Evolutionary conservation across 75 land plant species (phyloP), one percentile per base, ranked within the genome.

Genomic region (Picea sitchensis): DNA sequence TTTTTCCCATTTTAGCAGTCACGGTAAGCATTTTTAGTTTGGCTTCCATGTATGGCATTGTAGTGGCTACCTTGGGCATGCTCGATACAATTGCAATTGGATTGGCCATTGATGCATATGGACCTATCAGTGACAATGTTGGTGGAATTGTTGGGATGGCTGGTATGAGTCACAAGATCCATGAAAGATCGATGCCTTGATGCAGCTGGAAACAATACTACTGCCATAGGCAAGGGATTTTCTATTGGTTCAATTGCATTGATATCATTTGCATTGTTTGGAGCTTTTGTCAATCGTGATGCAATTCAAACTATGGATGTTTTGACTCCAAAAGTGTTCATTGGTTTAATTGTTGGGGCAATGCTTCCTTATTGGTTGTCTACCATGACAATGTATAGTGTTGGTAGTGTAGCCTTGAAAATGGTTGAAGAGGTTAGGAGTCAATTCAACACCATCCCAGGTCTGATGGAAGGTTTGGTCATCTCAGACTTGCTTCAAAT

Each of bases 131-230:
- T 86, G 96, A 95, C 86, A 95, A 95, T 85, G 96, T 96, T 77
- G 98, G 98, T 64, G 98, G 98, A 54, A 95, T 95, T 85, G 98
- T 96, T 54, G 98, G 93, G 82, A 95, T 95, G 95, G 93, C 98
- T 77, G 95, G 95, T 58, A 91, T 93, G 91, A 84, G 86, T 82
- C 95, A 91, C 85, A 81, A 85, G 32, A 89, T 94, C 34, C 90
- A 93, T 78, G 97, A 94, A 80, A 93, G 97, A 94, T 95, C 68
- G 95, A 94, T 85, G 98, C 98, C 36, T 95, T 67, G 98, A 95
- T 91, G 93, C 96, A 76, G 96, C 98, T 65, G 96, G 96, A 30
- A 95, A 95, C 84, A 95, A 96, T 61, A 95, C 98, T 44, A 93
- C 98, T 79, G 98, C 98, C 68, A 95, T 95, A 79, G 98, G 98